These are phyloP conservation scores for Pleurotus tuoliensis DNA, from an alignment of 768 basidiomycete genomes.

Conservation along the genomic window DNA sequence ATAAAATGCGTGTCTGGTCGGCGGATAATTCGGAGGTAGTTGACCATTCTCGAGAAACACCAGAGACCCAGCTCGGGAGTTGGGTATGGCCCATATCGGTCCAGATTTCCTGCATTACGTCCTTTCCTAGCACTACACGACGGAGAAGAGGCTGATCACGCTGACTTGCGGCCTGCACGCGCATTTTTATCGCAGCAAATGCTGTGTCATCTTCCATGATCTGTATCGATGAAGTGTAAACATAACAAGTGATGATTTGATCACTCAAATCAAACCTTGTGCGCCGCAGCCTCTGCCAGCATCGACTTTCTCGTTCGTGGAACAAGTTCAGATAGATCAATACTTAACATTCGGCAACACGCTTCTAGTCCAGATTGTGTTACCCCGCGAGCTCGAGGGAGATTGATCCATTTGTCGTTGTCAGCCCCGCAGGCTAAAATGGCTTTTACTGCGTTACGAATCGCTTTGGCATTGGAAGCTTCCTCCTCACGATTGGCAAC, in stretches of 20 bases:
- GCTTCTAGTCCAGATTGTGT: no score
- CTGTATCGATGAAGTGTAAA: neutral
- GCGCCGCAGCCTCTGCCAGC: neutral
- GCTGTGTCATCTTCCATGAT: neutral
- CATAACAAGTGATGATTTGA: neutral
- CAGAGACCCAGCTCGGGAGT: slow-evolving; percentile 26
- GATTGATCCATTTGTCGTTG: no score
- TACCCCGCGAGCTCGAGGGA: no score
- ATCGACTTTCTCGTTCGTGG: neutral
- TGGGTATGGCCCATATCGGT: slow-evolving; percentile 22
- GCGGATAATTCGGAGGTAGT: slow-evolving; percentile 24
- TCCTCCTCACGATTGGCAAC: no score
- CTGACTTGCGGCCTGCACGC: neutral
- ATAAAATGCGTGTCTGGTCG: slow-evolving; percentile 23
- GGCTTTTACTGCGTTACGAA: no score
- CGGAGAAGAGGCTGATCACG: neutral
- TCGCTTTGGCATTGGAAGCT: no score
- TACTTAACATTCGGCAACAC: no score
- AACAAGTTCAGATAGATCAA: neutral
- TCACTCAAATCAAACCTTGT: neutral
- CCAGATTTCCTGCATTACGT: slow-evolving; percentile 25
- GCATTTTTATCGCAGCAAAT: slow-evolving; percentile 1
- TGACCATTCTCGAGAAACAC: slow-evolving; percentile 25
- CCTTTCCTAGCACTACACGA: slow-evolving; percentile 22
- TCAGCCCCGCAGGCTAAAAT: no score